Conservation (phyloP, 176 grass and related monocot genomes). For the Pontederia crassipes region DNA sequence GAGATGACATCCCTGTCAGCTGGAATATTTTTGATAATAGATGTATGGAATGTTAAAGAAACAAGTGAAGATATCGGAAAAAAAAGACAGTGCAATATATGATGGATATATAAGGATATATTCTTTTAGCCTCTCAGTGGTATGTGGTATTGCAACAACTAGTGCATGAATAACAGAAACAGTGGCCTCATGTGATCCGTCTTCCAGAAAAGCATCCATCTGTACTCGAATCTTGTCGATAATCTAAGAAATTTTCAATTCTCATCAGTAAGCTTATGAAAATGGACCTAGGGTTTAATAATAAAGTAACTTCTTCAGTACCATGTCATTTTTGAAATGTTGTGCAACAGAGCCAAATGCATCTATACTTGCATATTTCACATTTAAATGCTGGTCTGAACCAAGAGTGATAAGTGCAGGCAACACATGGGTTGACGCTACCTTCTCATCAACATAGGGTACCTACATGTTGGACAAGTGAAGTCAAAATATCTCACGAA, state of each 20-base stretch:
- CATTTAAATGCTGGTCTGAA: constrained; percentile 68
- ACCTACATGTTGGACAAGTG: constrained; percentile 38
- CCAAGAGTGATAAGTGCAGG: constrained; percentile 91
- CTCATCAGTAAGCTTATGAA: no score
- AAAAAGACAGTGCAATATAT: constrained; percentile 18
- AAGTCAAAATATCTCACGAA: constrained; percentile 24
- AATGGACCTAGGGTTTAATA: not conserved
- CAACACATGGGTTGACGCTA: constrained; percentile 85
- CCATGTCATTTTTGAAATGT: constrained; percentile 95
- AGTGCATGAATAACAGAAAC: constrained; percentile 78
- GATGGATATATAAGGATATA: constrained; percentile 67
- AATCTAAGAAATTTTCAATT: constrained; percentile 37
- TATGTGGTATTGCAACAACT: constrained; percentile 68
- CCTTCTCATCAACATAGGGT: constrained; percentile 63
- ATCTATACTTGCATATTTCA: constrained; percentile 98
- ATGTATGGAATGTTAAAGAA: constrained; percentile 79
- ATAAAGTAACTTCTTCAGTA: constrained; percentile 29
- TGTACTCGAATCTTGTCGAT: constrained; percentile 95
- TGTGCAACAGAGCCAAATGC: constrained; percentile 94
- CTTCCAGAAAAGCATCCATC: constrained; percentile 99
- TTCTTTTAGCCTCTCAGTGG: constrained; percentile 87
- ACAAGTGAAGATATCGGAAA: constrained; percentile 9
- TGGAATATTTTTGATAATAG: constrained; percentile 90
- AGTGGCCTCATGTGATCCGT: constrained; percentile 90
- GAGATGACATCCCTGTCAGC: constrained; percentile 39